Conservation (phyloP, 495 filamentous ascomycete species). For the Penicillium desertorum region DNA sequence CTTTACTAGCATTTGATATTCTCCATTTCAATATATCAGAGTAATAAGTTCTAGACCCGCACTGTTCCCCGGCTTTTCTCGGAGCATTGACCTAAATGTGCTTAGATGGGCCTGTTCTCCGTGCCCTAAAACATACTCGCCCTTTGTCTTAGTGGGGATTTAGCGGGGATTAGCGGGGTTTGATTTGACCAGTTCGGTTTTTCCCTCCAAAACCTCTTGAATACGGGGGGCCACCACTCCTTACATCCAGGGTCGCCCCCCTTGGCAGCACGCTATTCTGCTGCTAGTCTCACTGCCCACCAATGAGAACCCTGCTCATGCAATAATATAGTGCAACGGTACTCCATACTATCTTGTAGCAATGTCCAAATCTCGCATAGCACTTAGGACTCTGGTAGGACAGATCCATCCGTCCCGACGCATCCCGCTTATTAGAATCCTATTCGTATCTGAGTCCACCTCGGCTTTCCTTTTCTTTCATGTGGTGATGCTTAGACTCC, state of each 20-base stretch:
- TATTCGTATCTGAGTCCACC: neutral
- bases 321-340: constrained; percentile 1
- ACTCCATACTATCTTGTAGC: neutral
- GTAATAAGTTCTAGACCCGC: neutral
- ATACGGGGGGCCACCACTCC: constrained; percentile 2
- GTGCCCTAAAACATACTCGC: constrained; percentile 2
- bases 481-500: neutral
- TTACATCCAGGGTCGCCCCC: constrained; percentile 4
- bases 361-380: neutral
- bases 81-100: constrained; percentile 9
- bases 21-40: too few relatives aligned
- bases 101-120: neutral
- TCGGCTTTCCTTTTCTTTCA: neutral
- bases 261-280: constrained; percentile 6
- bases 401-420: neutral
- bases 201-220: neutral
- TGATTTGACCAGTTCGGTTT: neutral
- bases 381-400: neutral
- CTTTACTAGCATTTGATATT: neutral
- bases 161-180: neutral
- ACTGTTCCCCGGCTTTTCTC: constrained; percentile 7
- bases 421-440: neutral
- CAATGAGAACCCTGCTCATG: neutral
- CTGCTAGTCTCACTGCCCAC: constrained; percentile 7
- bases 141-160: neutral